These are phyloP conservation scores for Coix lacrymajobi DNA, from an alignment of 176 grass and related monocot species.

Conservation along the genomic window DNA sequence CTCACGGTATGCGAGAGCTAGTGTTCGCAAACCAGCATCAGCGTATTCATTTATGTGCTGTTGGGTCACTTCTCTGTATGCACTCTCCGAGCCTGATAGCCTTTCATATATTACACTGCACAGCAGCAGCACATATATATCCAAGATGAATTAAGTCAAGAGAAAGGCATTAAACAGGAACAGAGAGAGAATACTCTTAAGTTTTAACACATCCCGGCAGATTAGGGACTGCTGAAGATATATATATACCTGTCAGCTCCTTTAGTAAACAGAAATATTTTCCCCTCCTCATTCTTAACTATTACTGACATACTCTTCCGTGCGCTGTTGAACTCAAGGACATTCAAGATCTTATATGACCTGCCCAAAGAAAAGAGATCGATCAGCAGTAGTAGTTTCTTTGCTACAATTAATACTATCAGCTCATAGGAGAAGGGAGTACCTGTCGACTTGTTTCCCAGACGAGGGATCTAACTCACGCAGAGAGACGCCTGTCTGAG, in stretches of 20 bases:
- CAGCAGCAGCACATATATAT: constrained; percentile 17
- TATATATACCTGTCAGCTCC: constrained; percentile 79
- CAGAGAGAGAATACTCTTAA: background rate
- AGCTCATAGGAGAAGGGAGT: background rate
- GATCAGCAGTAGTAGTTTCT: background rate
- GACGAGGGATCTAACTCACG: constrained; percentile 56
- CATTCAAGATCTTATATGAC: constrained; percentile 64
- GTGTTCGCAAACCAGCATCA: constrained; percentile 82
- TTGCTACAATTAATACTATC: too few species aligned
- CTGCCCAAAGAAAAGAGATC: constrained; percentile 27
- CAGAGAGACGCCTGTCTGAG: constrained; percentile 55
- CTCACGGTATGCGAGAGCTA: constrained; percentile 76
- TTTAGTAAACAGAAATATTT: constrained; percentile 68
- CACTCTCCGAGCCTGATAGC: constrained; percentile 40
- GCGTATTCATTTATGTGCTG: constrained; percentile 78
- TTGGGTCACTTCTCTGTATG: constrained; percentile 58
- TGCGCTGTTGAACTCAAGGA: constrained; percentile 87
- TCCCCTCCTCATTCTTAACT: constrained; percentile 65
- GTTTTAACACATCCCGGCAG: background rate
- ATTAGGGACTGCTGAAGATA: background rate
- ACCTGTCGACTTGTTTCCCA: constrained; percentile 61
- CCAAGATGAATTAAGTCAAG: constrained; percentile 8
- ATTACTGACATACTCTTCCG: constrained; percentile 89
- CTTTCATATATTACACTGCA: constrained; percentile 90
- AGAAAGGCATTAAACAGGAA: background rate